Base-by-base conservation (phyloP, 2,329 filamentous ascomycete genomes). In the Corinectria fuckeliana region DNA sequence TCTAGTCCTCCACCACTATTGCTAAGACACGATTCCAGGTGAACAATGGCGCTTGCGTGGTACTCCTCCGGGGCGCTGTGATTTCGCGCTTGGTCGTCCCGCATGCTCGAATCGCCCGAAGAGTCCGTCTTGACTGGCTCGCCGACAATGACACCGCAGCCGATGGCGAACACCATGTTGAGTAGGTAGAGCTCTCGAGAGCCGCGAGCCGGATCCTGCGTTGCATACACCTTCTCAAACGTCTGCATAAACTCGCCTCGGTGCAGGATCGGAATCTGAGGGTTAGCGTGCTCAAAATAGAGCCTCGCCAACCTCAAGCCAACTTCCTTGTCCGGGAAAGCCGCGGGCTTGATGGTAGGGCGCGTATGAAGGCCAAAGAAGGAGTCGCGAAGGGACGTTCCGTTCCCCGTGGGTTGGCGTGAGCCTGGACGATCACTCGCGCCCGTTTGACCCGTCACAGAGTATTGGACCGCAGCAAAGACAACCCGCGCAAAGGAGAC, bases 91-190 rank as follows among this genome's bases (percentile, higher is more conserved):
- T 72, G 64, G 64, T 79, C 78, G 62, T 71, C 36, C 41, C 66
- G 55, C 23, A 71, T 55, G 57, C 62, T 70, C 34, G 66, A 62
- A 41, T 76, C 71, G 3, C 73, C 75, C 25, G 75, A 69, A 41
- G 78, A 74, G 44, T 80, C 77, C 7, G 84, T 75, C 72, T 85
- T 75, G 75, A 85, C 69, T 70, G 79, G 78, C 75, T 90, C 80
- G 63, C 85, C 91, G 67, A 97, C 88, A 65, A 97, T 96, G 68
- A 97, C 96, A 16, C 93, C 94, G 16, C 91, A 91, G 6, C 95
- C 95, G 69, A 98, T 97, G 13, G 94, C 94, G 78, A 96, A 98
- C 21, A 98, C 93, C 77, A 98, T 97, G 76, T 97, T 97, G 63
- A 98, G 82, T 79, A 96, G 87, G 77, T 97, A 98, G n/a, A 95